phyloP scores from a whole-genome alignment of 2,329 filamentous ascomycete species.

The Decorospora gaudefroyi region DNA sequence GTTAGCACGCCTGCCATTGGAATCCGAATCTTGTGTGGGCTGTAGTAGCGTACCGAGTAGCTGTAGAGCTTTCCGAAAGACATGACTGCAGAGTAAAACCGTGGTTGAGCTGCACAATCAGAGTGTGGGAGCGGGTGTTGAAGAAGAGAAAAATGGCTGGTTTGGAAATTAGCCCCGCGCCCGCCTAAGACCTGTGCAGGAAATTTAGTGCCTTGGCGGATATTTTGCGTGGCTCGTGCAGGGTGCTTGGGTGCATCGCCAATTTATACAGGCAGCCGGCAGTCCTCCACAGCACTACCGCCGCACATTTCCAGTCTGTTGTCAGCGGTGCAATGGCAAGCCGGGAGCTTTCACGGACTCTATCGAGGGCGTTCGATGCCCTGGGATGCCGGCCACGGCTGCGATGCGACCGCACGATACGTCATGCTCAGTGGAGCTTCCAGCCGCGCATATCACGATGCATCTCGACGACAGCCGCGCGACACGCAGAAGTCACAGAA shows the following conservation, averaged over 20 bases:
- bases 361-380: conserved; percentile 35
- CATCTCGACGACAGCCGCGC: conserved; percentile 41
- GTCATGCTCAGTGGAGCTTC: conserved; percentile 24
- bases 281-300: conserved; percentile 12
- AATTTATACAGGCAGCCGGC: conserved; percentile 12
- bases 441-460: conserved; percentile 31
- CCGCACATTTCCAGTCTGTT: conserved; percentile 7
- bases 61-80: conserved; percentile 98
- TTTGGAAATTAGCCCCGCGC: too few species aligned
- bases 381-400: conserved; percentile 26
- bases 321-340: conserved; percentile 35
- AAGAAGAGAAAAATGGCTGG: conserved; percentile 33
- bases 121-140: conserved; percentile 27
- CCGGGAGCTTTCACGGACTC: conserved; percentile 37
- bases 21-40: conserved; percentile 5
- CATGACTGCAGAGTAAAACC: conserved; percentile 65
- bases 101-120: conserved; percentile 39
- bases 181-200: too few species aligned
- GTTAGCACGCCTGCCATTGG: conserved; percentile 33
- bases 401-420: conserved; percentile 31
- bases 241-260: conserved; percentile 10
- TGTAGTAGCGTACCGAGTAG: conserved; percentile 59
- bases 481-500: conserved; percentile 30
- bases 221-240: conserved; percentile 16
- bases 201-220: too few species aligned